Conservation (phyloP, 495 filamentous ascomycete genomes). For the Penicillium ochrochloron region DNA sequence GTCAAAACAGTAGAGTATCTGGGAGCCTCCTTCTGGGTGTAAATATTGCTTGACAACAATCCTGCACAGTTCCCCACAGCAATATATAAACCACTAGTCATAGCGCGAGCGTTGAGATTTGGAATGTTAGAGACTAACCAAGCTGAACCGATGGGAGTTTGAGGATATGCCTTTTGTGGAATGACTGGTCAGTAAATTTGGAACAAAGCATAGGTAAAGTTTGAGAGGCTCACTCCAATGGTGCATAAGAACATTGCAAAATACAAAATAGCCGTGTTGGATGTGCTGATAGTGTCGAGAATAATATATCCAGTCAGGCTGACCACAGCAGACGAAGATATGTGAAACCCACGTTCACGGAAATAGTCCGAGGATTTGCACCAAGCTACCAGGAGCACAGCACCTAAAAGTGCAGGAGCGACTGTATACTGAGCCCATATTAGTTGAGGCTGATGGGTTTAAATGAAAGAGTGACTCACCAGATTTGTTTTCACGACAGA, state of each 20-base stretch:
- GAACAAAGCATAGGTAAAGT: neutral
- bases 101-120: neutral
- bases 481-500: neutral
- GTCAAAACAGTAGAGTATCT: neutral
- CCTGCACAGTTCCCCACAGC: neutral
- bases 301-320: neutral
- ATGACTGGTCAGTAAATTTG: neutral
- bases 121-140: neutral
- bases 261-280: neutral
- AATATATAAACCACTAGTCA: neutral
- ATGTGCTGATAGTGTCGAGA: neutral
- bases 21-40: neutral
- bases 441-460: neutral
- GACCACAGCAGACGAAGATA: neutral
- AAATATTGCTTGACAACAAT: conserved; percentile 3
- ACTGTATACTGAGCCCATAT: neutral
- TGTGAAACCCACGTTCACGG: neutral
- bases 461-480: neutral
- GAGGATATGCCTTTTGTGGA: neutral
- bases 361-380: neutral
- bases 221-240: neutral
- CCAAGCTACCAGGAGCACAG: neutral
- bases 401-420: neutral
- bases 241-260: neutral
- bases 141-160: neutral